Percentiles rank a stretch among this genome's conserved stretches.
These are phyloP conservation scores for Saccharomycopsis schoenii DNA, from an alignment of 805 yeast genomes.

Conservation along the genomic window DNA sequence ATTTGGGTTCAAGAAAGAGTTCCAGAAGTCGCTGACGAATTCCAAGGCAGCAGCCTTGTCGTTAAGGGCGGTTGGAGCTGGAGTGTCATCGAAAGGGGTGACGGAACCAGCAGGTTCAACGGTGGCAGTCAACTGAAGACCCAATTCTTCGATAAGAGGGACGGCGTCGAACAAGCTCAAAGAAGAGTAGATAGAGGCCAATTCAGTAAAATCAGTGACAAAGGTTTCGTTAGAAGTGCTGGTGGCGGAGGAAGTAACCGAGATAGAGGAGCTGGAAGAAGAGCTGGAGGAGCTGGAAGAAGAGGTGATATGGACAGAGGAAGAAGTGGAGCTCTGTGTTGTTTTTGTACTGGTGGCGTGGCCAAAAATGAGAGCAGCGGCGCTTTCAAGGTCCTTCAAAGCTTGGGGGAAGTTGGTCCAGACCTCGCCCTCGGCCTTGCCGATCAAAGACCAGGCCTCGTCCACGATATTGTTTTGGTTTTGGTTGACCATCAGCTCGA, in stretches of 20 bases:
- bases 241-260: background rate
- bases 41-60: slow-evolving; percentile 1
- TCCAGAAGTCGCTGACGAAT: slow-evolving; percentile 10
- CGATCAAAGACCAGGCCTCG: slow-evolving; percentile 1
- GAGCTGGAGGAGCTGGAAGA: background rate
- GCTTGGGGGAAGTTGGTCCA: background rate
- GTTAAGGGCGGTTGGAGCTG: background rate
- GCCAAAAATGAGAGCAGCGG: background rate
- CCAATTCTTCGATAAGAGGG: background rate
- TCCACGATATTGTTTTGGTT: background rate
- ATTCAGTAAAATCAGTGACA: background rate
- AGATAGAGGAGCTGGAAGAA: background rate
- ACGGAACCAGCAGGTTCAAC: background rate
- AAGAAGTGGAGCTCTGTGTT: background rate
- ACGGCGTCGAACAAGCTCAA: background rate
- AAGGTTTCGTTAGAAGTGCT: background rate
- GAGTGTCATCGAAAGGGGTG: background rate
- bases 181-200: background rate
- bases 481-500: background rate
- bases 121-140: background rate
- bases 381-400: background rate
- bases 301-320: background rate
- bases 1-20: slow-evolving; percentile 24
- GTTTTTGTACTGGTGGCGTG: background rate
- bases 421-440: background rate